Base-by-base conservation (phyloP, 305 asterid genomes). In the Caryopteris hybrid region DNA sequence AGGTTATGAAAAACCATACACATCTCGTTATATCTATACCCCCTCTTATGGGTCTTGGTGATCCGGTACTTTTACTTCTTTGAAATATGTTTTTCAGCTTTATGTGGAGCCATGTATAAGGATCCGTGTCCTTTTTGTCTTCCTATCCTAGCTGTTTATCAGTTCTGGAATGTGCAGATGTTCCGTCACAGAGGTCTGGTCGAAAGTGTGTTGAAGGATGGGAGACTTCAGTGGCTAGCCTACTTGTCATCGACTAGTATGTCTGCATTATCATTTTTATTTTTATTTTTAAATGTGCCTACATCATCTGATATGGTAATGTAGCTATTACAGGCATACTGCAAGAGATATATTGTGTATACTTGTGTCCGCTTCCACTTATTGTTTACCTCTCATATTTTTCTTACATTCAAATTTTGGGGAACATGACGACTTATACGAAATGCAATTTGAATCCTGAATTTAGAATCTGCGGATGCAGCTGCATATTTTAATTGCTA, bases 221-320 rank as follows among this genome's bases (percentile, higher is more conserved):
- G 96, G 75, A 81, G 76, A 46, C 87, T 88, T 62, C 80, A 64
- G 38, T 90, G 97, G 97, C 84, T 93, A 13, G 82, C 72, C 60
- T 93, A 88, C 84, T 79, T 93, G 68, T 93, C 98, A 22, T 81
- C 98, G 60, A 93, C 97, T 27, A 76, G 96, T 88, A 90, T 48
- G 88, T 64, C 11, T 56, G 20, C 42, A 17, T 31, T 55, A 20
- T 53, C n/a, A n/a, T n/a, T n/a, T n/a, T 29, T 47, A 68, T 54
- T 20, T 46, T 48, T n/a, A 62, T 54, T 31, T 36, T 6, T 43
- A 20, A 25, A 60, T 50, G 17, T 50, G 9, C 21, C 61, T 33
- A 31, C 66, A 61, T 54, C n/a, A 18, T 29, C n/a, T 39, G 22
- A 42, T 53, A 51, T 57, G 56, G 45, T 33, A 46, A 69, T 56